Percentiles rank a stretch among this genome's conserved stretches.
Conservation (phyloP, 1,284 basidiomycete genomes). For the Microstroma glucosiphilum region DNA sequence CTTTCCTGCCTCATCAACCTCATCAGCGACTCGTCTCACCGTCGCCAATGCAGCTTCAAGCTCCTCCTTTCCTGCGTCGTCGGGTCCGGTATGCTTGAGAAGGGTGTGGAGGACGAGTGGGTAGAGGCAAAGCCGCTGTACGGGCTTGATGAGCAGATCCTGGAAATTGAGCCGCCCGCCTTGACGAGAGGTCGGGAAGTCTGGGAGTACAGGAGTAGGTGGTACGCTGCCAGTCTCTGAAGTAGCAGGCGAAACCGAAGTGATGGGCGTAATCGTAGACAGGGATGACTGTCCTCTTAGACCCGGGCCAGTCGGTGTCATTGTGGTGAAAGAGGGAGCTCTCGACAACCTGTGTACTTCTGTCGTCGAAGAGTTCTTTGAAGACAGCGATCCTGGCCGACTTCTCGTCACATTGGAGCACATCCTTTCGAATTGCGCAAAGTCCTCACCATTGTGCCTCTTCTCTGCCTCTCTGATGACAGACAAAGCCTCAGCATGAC, state of each 20-base stretch:
- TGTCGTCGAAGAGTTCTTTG: background rate
- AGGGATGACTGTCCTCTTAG: background rate
- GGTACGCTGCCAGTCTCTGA: background rate
- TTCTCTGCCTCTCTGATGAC: slow-evolving; percentile 43
- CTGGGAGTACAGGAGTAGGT: background rate
- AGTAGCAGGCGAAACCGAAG: background rate
- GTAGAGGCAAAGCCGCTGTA: slow-evolving; percentile 48
- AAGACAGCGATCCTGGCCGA: background rate
- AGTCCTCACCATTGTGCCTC: slow-evolving; percentile 34
- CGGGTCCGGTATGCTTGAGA: slow-evolving; percentile 27
- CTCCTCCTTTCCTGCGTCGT: slow-evolving; percentile 20
- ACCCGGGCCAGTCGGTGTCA: background rate
- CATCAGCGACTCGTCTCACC: slow-evolving; percentile 22
- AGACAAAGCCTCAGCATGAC: slow-evolving; percentile 44
- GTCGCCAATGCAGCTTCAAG: slow-evolving; percentile 18
- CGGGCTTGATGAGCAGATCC: slow-evolving; percentile 49
- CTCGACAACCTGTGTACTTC: background rate
- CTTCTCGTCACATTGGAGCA: slow-evolving; percentile 34
- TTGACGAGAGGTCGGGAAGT: slow-evolving; percentile 15
- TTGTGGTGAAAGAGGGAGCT: slow-evolving; percentile 8
- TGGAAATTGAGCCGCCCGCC: slow-evolving; percentile 31
- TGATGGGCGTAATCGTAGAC: background rate
- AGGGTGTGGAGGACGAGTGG: slow-evolving; percentile 45
- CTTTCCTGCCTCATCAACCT: slow-evolving; percentile 39
- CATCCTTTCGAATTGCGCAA: slow-evolving; percentile 39